These are phyloP conservation scores for Neobulgaria alba DNA, from an alignment of 2,329 filamentous ascomycete species.

Conservation along the genomic window DNA sequence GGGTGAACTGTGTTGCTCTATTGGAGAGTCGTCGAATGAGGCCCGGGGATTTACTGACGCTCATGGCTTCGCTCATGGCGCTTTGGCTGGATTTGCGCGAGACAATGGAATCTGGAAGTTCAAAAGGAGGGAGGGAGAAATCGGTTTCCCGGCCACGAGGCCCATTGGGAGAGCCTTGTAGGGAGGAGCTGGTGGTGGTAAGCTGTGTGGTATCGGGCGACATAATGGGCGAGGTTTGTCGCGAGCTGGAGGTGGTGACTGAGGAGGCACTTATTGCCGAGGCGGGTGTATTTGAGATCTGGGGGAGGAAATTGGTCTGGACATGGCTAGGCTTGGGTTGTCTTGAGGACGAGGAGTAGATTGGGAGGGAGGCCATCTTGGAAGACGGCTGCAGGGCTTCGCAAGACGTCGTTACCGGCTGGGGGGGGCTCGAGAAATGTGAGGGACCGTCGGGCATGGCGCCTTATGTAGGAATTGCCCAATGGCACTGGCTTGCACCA, in stretches of 20 bases:
- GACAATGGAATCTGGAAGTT: slow-evolving; percentile 66
- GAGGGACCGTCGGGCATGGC: slow-evolving; percentile 18
- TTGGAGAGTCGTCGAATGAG: slow-evolving; percentile 82
- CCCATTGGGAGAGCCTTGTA: slow-evolving; percentile 60
- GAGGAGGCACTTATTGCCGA: slow-evolving; percentile 50
- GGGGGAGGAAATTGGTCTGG: slow-evolving; percentile 25
- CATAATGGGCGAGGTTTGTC: slow-evolving; percentile 48
- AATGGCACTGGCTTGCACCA: slow-evolving; percentile 15
- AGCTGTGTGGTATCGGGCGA: slow-evolving; percentile 42
- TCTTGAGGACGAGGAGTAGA: slow-evolving; percentile 13
- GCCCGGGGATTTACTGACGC: slow-evolving; percentile 49
- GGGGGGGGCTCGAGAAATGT: slow-evolving; percentile 10
- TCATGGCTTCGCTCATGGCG: slow-evolving; percentile 54
- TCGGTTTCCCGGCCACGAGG: slow-evolving; percentile 47
- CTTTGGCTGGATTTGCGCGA: slow-evolving; percentile 49
- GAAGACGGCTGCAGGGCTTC: slow-evolving; percentile 6
- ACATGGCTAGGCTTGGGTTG: slow-evolving; percentile 25
- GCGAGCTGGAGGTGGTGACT: slow-evolving; percentile 43
- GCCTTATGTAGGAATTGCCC: slow-evolving; percentile 12
- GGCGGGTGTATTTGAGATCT: slow-evolving; percentile 36
- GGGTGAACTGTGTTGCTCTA: slow-evolving; percentile 55
- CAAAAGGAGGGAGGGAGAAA: slow-evolving; percentile 46
- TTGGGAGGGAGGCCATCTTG: slow-evolving; percentile 14
- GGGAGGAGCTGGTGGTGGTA: slow-evolving; percentile 51
- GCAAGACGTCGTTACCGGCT: slow-evolving; percentile 11